These are phyloP conservation scores for Aspergillus phoenicis DNA, from an alignment of 2,329 filamentous ascomycete genomes.

Conservation along the genomic window DNA sequence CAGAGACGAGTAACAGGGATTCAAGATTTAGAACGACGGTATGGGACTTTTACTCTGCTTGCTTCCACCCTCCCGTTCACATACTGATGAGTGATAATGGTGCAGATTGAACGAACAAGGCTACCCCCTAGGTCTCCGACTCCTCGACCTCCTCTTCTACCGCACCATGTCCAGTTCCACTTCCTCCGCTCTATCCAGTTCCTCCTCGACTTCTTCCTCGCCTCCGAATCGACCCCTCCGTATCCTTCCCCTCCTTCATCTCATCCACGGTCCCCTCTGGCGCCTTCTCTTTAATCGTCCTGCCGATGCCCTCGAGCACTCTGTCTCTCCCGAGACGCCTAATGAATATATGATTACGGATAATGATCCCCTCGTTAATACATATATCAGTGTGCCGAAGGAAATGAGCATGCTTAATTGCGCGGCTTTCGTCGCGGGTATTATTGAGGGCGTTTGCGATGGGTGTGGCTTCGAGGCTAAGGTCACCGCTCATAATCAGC, in stretches of 20 bases:
- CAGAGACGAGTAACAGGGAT: conserved; percentile 89
- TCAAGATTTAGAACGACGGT: conserved; percentile 90
- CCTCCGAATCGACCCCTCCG: conserved; percentile 77
- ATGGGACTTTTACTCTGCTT: conserved; percentile 25
- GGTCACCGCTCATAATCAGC: conserved; percentile 82
- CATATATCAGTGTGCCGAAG: conserved; percentile 86
- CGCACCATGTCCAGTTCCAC: conserved; percentile 76
- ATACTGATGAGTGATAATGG: not conserved
- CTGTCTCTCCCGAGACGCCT: conserved; percentile 74
- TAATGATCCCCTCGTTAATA: conserved; percentile 95
- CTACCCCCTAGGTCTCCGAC: conserved; percentile 88
- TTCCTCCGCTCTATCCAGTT: conserved; percentile 83
- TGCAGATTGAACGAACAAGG: conserved; percentile 82
- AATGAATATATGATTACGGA: conserved; percentile 99
- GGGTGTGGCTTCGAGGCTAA: conserved; percentile 85
- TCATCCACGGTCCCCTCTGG: conserved; percentile 92
- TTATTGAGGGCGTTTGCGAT: conserved; percentile 94
- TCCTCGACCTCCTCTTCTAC: conserved; percentile 92
- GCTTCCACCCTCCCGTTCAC: not conserved
- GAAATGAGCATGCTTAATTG: conserved; percentile 98
- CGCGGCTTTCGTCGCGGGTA: conserved; percentile 90
- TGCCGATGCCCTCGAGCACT: conserved; percentile 91
- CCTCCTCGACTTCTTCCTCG: conserved; percentile 70
- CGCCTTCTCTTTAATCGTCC: conserved; percentile 87
- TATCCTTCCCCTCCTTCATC: conserved; percentile 88